Evolutionary conservation across 2,329 filamentous ascomycete species (phyloP), one percentile per base, ranked within the genome.

Genomic region (Cercospora sesami): DNA sequence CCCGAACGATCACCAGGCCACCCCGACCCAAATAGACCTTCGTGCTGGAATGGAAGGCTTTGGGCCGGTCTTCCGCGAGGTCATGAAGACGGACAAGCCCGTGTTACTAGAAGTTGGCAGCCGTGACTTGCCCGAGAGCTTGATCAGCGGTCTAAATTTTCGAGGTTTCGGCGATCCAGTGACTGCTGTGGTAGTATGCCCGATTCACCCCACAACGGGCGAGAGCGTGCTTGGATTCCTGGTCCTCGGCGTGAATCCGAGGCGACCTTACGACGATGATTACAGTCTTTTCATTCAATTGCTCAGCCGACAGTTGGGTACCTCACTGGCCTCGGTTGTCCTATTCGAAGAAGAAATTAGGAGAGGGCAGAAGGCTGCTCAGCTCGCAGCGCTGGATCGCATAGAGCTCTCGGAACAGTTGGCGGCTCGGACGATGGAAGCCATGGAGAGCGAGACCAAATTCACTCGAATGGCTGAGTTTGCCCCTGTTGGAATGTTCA

Each of bases 401-500:
- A 90, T 92, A 72, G 89, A 93, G 74, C 84, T 95, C 3, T 92
- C 90, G 0, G 86, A 92, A 76, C 90, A 94, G 76, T 83, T 95
- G 14, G 88, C 89, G 53, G 83, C 90, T 31, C 80, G 84, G 59
- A 86, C 85, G 1, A 83, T 86, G 75, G 84, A 87, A 76, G 85
- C 84, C 2, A 81, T 82, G 28, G 85, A 86, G 65, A 85, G 88
- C 76, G 92, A 95, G 77, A 89, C 90, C 33, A 90, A 90, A 67
- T 95, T 95, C 76, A 92, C 91, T 0, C 85, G 91, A 55, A 93
- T 95, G 90, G 91, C 92, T 2, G 91, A 94, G 75, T 92, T 93
- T 71, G 90, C 91, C 0, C 92, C 92, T 0, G 91, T 94, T 1
- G 92, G 92, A 30, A 90, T 96, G 81, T 94, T 94, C 77, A 94